Percentiles rank a stretch among this genome's conserved stretches.
phyloP scores from a whole-genome alignment of 2,329 filamentous ascomycete species.

The Paracorniculantispora psalliotae region DNA sequence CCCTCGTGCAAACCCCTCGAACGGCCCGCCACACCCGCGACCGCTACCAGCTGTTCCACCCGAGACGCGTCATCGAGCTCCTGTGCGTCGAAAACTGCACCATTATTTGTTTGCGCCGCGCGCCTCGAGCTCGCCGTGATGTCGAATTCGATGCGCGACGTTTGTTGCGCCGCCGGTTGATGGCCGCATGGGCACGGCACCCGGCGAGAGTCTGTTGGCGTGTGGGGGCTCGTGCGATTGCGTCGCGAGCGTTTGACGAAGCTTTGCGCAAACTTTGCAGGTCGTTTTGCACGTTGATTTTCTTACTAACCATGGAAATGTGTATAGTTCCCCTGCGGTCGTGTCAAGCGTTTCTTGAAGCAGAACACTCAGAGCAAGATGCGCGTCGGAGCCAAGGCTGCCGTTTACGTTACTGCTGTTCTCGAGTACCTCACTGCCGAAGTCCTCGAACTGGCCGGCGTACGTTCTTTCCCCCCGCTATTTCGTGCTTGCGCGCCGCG shows the following conservation, averaged over 20 bases:
- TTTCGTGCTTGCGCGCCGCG: constrained; percentile 2
- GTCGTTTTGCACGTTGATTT: not conserved
- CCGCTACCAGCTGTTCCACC: not conserved
- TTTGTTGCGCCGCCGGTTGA: constrained; percentile 5
- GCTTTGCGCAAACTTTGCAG: constrained; percentile 13
- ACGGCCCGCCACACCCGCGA: not conserved
- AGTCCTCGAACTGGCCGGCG: constrained; percentile 93
- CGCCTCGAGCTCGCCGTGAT: not conserved
- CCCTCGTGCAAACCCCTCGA: constrained; percentile 5
- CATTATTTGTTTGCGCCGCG: not conserved
- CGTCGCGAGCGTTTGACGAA: constrained; percentile 14
- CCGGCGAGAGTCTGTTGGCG: not conserved
- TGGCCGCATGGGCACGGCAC: not conserved
- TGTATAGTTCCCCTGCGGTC: constrained; percentile 89
- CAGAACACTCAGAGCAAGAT: constrained; percentile 99
- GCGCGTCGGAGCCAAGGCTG: constrained; percentile 97
- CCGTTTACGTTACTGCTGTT: constrained; percentile 96
- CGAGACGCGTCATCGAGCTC: constrained; percentile 9
- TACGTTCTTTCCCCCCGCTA: constrained; percentile 41
- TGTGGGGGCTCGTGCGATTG: constrained; percentile 16
- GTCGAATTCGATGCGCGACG: constrained; percentile 8
- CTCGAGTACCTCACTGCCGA: constrained; percentile 97
- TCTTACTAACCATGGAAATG: constrained; percentile 19
- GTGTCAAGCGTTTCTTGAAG: constrained; percentile 99
- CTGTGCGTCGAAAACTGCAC: not conserved